These are phyloP conservation scores for Platanthera guangdongensis DNA, from an alignment of 106 monocot genomes.

Conservation along the genomic window DNA sequence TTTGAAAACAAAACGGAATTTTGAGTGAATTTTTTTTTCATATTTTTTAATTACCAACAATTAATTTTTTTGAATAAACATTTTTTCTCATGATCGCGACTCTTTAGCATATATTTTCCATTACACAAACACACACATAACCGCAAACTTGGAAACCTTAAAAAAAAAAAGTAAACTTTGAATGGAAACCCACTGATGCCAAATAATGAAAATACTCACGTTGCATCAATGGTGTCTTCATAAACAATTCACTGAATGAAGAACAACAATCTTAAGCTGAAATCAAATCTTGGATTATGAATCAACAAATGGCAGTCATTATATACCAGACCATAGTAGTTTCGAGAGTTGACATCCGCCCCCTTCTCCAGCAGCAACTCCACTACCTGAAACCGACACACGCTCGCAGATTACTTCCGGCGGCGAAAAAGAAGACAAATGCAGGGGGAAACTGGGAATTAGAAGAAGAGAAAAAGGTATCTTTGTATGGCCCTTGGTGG, in stretches of 20 bases:
- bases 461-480: slow-evolving; percentile 14
- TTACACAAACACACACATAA: no score
- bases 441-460: background rate
- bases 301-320: background rate
- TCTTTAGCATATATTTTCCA: no score
- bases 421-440: background rate
- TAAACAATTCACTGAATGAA: background rate
- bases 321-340: slow-evolving; percentile 65
- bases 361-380: slow-evolving; percentile 59
- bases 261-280: background rate
- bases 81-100: no score
- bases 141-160: no score
- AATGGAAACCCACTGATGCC: background rate
- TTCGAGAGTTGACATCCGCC: slow-evolving; percentile 74
- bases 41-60: no score
- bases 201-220: background rate
- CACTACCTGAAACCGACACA: slow-evolving; percentile 37
- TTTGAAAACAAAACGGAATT: no score
- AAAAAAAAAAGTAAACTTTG: background rate
- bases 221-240: slow-evolving; percentile 20
- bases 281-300: background rate
- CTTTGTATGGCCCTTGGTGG: slow-evolving; percentile 65
- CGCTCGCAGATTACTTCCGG: no score
- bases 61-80: no score
- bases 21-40: no score